Evolutionary conservation across 345 rosid genomes (phyloP), one percentile per base, ranked within the genome.

Genomic region (Odontarrhena argentea): DNA sequence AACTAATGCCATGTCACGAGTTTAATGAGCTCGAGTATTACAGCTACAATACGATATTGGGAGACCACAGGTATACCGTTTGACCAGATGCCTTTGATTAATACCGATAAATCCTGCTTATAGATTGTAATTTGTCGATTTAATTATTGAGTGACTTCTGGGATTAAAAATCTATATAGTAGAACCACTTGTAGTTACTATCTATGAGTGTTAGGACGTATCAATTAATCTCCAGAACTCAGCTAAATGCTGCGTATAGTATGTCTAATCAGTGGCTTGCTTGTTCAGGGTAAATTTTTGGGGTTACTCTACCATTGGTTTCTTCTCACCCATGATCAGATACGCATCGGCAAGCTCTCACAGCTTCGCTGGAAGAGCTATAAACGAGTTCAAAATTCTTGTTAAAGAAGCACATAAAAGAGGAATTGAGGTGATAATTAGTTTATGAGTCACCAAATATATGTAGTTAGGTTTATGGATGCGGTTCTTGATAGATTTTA

Each of bases 1-100:
- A 93, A 73, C 65, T 90, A 73, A 90, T 93, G 98, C 98, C 98
- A 51, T 93, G 97, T 78, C 96, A 93, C 63, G 97, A 93, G 76
- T 93, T 93, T 75, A 93, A 93, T 73, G 98, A 93, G 80, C 81
- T 93, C 75, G 98, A 93, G 82, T 82, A 88, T 81, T 83, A 75
- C 86, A 84, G 85, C 80, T 86, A 90, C 85, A 93, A 90, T 78
- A 70, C 97, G 45, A 79, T 85, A 47, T 43, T 85, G 82, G 96
- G 85, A 67, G 89, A 87, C 64, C 83, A 84, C 65, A 93, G 83
- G 97, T 90, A 93, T 63, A 76, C 46, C 49, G 26, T 66, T 57
- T 74, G 60, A 58, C 40, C 61, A 57, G 63, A 63, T 49, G 25
- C 66, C 60, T 65, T 28, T 34, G 59, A 32, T 32, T 9, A 58